Percentiles rank a stretch among this genome's conserved stretches.
Evolutionary conservation across 2,329 filamentous ascomycete genomes (phyloP).

Genomic region (Phialemoniopsis sp.): DNA sequence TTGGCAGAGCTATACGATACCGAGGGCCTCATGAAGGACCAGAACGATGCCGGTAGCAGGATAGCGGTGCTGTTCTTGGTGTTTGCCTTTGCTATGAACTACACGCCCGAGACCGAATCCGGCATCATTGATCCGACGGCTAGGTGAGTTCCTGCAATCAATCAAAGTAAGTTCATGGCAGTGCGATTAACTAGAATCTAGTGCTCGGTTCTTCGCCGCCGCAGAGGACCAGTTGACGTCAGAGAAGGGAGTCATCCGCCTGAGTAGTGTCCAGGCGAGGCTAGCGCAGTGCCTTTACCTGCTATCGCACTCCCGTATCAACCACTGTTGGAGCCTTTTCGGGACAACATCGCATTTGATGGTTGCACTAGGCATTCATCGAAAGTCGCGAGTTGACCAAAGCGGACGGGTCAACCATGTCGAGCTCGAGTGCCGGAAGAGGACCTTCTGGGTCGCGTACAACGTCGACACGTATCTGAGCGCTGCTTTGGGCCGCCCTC

Average conservation of each 20-base stretch:
- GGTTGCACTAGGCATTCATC: constrained; percentile 32
- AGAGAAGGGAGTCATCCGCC: constrained; percentile 30
- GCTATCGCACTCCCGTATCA: constrained; percentile 37
- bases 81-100: constrained; percentile 41
- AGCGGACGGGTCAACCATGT: constrained; percentile 18
- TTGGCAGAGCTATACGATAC: constrained; percentile 42
- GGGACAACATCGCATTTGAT: constrained; percentile 34
- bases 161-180: too few relatives aligned
- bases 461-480: constrained; percentile 62
- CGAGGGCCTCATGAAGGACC: constrained; percentile 29
- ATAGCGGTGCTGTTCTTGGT: constrained; percentile 29
- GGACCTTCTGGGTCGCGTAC: constrained; percentile 62
- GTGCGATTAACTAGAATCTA: too few relatives aligned
- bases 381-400: constrained; percentile 18
- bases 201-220: constrained; percentile 23
- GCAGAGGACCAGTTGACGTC: constrained; percentile 31
- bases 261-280: constrained; percentile 35
- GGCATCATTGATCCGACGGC: too few relatives aligned
- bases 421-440: constrained; percentile 30
- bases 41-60: constrained; percentile 32
- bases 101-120: too few relatives aligned
- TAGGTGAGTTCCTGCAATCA: too few relatives aligned
- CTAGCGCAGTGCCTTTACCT: constrained; percentile 38
- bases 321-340: constrained; percentile 42
- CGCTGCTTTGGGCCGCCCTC: constrained; percentile 55